Percentiles rank a stretch among this genome's conserved stretches.
phyloP scores from a whole-genome alignment of 2,329 filamentous ascomycete genomes.

The Colletotrichum euphorbiae region DNA sequence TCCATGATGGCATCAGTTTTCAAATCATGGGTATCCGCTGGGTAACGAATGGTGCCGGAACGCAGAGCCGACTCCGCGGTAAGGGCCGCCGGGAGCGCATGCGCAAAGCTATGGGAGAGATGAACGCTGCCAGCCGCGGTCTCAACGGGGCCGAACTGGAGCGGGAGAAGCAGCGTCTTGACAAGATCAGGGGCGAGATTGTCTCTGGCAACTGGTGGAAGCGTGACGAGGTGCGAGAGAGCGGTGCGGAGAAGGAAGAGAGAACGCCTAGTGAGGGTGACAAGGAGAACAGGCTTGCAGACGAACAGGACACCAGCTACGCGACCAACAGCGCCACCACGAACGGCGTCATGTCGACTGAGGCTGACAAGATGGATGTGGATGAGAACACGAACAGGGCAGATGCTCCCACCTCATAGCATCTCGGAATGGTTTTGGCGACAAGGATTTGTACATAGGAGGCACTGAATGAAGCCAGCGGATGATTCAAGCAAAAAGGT shows the following conservation, averaged over 20 bases:
- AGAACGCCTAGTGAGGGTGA: constrained; percentile 53
- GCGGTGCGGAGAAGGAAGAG: constrained; percentile 45
- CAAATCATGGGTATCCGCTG: constrained; percentile 85
- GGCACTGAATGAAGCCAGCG: constrained; percentile 9
- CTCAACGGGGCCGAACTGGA: constrained; percentile 37
- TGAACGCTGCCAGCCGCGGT: constrained; percentile 51
- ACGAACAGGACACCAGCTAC: constrained; percentile 17
- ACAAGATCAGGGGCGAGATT: constrained; percentile 47
- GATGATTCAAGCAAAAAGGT: neutral
- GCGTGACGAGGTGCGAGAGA: constrained; percentile 44
- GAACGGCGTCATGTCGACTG: neutral
- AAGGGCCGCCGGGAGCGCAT: constrained; percentile 68
- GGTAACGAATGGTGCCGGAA: constrained; percentile 80
- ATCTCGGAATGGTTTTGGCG: neutral
- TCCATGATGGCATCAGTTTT: constrained; percentile 90
- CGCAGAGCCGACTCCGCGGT: constrained; percentile 66
- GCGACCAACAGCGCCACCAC: constrained; percentile 3
- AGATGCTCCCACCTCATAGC: constrained; percentile 8
- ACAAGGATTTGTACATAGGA: neutral
- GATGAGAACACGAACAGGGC: constrained; percentile 5
- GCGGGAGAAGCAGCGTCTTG: constrained; percentile 37
- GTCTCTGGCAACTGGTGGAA: constrained; percentile 50
- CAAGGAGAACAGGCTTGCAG: constrained; percentile 59
- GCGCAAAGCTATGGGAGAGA: constrained; percentile 65
- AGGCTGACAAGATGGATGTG: constrained; percentile 26